Conservation (phyloP, 2,329 filamentous ascomycete genomes). For the Triangularia verruculosa region DNA sequence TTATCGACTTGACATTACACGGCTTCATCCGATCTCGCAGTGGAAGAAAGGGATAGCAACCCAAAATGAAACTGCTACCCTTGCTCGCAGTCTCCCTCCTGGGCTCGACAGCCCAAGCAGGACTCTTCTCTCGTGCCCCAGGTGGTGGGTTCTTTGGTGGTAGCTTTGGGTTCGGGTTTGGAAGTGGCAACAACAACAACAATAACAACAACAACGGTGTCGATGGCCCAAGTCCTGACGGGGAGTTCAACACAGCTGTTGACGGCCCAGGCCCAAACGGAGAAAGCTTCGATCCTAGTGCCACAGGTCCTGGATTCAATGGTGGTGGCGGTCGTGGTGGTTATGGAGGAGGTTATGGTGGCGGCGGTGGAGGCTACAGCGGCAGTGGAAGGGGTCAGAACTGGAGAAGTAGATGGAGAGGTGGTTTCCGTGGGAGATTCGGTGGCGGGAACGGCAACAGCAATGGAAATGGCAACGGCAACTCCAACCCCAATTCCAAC, state of each 20-base stretch:
- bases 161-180: constrained; percentile 14
- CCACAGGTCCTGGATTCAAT: background rate
- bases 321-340: constrained; percentile 2
- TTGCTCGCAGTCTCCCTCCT: background rate
- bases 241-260: background rate
- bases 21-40: background rate
- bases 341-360: background rate
- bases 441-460: background rate
- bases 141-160: background rate
- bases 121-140: background rate
- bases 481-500: background rate
- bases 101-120: background rate
- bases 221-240: background rate
- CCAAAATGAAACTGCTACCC: background rate
- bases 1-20: background rate
- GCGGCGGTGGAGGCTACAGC: background rate
- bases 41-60: background rate
- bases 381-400: background rate
- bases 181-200: constrained; percentile 3
- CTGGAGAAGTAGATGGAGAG: constrained; percentile 1
- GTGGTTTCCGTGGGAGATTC: constrained; percentile 1
- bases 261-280: background rate
- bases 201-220: background rate
- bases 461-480: background rate
- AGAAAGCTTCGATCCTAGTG: background rate